phyloP scores from a whole-genome alignment of 495 filamentous ascomycete genomes.

The Sporormia fimetaria region DNA sequence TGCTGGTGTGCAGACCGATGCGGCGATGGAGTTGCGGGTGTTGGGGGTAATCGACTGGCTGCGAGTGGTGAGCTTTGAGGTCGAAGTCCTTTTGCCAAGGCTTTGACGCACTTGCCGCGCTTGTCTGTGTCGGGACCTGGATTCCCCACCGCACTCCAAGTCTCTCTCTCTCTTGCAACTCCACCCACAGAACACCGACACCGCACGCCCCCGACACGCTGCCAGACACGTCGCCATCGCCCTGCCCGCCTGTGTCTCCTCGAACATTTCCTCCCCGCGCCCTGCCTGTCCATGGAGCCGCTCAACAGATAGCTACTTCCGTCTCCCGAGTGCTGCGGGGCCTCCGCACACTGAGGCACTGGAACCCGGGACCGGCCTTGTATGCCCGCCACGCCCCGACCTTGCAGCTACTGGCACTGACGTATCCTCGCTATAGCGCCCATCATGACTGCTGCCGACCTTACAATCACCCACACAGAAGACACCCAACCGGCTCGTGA shows the following conservation, averaged over 20 bases:
- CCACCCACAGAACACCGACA: too few species aligned
- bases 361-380: slow-evolving; percentile 22
- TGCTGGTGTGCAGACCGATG: slow-evolving; percentile 31
- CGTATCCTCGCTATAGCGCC: too few species aligned
- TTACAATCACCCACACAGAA: too few species aligned
- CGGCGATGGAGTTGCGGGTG: slow-evolving; percentile 1
- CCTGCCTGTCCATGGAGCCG: slow-evolving; percentile 28
- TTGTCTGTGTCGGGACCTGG: not conserved
- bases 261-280: slow-evolving; percentile 4
- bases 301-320: slow-evolving; percentile 32
- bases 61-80: slow-evolving; percentile 7
- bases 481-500: too few species aligned
- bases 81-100: too few species aligned
- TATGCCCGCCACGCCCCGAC: slow-evolving; percentile 2
- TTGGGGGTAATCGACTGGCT: slow-evolving; percentile 3
- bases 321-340: slow-evolving; percentile 32
- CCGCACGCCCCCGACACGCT: too few species aligned
- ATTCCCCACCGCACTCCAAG: slow-evolving; percentile 10
- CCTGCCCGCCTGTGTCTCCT: not conserved
- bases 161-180: too few species aligned
- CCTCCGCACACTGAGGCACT: slow-evolving; percentile 29
- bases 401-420: too few species aligned
- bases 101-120: slow-evolving; percentile 3
- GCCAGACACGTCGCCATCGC: not conserved
- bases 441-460: too few species aligned